A percentile compares a stretch with the other conserved stretches of the same genome.
These are phyloP conservation scores for Gamarada debralockiae DNA, from an alignment of 495 filamentous ascomycete species.

Conservation along the genomic window DNA sequence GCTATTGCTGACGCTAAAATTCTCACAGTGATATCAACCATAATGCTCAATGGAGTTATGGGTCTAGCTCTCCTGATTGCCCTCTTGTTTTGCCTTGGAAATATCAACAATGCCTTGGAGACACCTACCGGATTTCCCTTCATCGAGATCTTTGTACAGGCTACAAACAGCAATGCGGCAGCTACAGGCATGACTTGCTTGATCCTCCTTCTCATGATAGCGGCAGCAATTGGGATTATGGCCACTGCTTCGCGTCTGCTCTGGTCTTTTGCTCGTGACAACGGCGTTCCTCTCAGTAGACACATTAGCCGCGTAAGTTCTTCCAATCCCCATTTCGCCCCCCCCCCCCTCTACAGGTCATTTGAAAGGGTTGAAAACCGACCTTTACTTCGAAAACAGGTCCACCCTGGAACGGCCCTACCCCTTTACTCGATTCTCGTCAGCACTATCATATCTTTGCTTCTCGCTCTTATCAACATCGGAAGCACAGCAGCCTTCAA, in stretches of 20 bases:
- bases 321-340: slow-evolving; percentile 7
- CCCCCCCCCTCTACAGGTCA: no score
- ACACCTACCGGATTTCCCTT: slow-evolving; percentile 40
- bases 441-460: slow-evolving; percentile 43
- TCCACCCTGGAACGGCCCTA: slow-evolving; percentile 38
- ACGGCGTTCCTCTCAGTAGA: slow-evolving; percentile 41
- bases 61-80: slow-evolving; percentile 43
- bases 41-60: slow-evolving; percentile 28
- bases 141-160: slow-evolving; percentile 45
- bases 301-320: not conserved
- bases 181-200: slow-evolving; percentile 39
- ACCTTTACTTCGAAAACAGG: slow-evolving; percentile 16
- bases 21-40: slow-evolving; percentile 17
- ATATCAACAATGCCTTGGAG: slow-evolving; percentile 31
- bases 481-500: slow-evolving; percentile 54
- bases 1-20: no score
- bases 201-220: slow-evolving; percentile 37
- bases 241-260: slow-evolving; percentile 49
- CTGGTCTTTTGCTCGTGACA: slow-evolving; percentile 53
- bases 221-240: slow-evolving; percentile 39
- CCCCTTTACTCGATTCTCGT: slow-evolving; percentile 51
- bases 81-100: slow-evolving; percentile 40
- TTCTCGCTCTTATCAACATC: slow-evolving; percentile 60
- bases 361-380: not conserved
- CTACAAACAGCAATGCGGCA: slow-evolving; percentile 30